These are phyloP conservation scores for Pythium monospermum DNA, from an alignment of 352 stramenopile species.

Conservation along the genomic window DNA sequence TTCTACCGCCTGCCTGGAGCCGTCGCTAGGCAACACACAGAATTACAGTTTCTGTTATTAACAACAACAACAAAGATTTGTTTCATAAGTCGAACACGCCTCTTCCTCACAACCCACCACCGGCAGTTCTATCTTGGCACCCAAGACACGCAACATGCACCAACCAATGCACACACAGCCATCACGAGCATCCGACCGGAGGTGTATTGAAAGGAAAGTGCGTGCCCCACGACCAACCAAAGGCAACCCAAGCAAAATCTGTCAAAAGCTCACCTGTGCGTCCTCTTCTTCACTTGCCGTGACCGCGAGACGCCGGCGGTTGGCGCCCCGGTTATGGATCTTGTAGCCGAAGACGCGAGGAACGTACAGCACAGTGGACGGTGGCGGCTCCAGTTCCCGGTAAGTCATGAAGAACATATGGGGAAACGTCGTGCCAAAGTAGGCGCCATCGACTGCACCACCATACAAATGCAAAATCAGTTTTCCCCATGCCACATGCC, in stretches of 20 bases:
- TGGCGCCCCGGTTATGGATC: conserved; percentile 86
- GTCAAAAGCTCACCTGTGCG: conserved; percentile 46
- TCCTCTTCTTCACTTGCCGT: conserved; percentile 80
- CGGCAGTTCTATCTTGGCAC: conserved; percentile 12
- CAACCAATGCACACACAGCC: conserved; percentile 25
- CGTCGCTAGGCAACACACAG: conserved; percentile 87
- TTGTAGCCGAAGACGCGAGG: conserved; percentile 91
- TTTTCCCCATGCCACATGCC: neutral
- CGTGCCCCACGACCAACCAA: conserved; percentile 16
- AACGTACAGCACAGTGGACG: conserved; percentile 83
- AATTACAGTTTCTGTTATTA: conserved; percentile 91
- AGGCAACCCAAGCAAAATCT: conserved; percentile 16
- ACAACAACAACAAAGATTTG: conserved; percentile 80
- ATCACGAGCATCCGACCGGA: conserved; percentile 28
- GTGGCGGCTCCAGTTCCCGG: conserved; percentile 84
- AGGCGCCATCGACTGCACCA: conserved; percentile 90
- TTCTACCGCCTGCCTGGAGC: conserved; percentile 54
- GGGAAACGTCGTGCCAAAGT: conserved; percentile 98
- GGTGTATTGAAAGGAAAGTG: conserved; percentile 24
- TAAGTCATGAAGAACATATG: conserved; percentile 99
- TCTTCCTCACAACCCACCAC: conserved; percentile 26
- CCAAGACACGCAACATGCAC: conserved; percentile 27
- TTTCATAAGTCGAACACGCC: conserved; percentile 79
- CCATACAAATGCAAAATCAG: neutral
- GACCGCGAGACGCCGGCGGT: conserved; percentile 75